A percentile compares a stretch with the other conserved stretches of the same genome.
phyloP scores from a whole-genome alignment of 129 eudicot species.

The Cynara cardunculus region DNA sequence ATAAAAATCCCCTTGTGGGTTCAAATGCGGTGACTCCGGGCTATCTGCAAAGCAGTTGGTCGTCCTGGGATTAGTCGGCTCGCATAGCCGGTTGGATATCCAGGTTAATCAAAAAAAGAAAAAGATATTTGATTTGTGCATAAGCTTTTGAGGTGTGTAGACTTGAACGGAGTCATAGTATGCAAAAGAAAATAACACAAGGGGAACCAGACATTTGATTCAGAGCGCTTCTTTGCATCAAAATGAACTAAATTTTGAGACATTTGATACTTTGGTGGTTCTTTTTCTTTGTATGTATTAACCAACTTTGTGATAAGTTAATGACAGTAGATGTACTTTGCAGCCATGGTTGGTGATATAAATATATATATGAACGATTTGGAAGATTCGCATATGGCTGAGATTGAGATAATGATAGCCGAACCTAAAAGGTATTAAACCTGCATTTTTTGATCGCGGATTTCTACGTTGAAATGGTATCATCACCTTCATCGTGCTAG shows the following conservation, averaged over 20 bases:
- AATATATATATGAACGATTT: constrained; percentile 87
- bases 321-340: constrained; percentile 9
- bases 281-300: background rate
- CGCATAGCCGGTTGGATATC: too few relatives aligned
- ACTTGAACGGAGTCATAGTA: background rate
- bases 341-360: constrained; percentile 98
- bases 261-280: background rate
- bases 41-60: too few relatives aligned
- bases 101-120: too few relatives aligned
- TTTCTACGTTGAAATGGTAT: background rate
- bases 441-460: background rate
- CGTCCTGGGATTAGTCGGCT: too few relatives aligned
- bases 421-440: constrained; percentile 66
- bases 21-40: too few relatives aligned
- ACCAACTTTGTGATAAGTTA: background rate
- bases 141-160: background rate
- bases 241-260: background rate
- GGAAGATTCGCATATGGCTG: constrained; percentile 74
- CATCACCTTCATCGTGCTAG: too few relatives aligned
- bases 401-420: constrained; percentile 94
- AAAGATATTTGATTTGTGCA: too few relatives aligned
- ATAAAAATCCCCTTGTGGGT: too few relatives aligned
- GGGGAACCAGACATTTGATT: background rate
- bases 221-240: background rate
- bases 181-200: too few relatives aligned